A percentile compares a stretch with the other conserved stretches of the same genome.
Conservation (phyloP, 1,139 yeast genomes). For the Yamadazyma trypodendri region DNA sequence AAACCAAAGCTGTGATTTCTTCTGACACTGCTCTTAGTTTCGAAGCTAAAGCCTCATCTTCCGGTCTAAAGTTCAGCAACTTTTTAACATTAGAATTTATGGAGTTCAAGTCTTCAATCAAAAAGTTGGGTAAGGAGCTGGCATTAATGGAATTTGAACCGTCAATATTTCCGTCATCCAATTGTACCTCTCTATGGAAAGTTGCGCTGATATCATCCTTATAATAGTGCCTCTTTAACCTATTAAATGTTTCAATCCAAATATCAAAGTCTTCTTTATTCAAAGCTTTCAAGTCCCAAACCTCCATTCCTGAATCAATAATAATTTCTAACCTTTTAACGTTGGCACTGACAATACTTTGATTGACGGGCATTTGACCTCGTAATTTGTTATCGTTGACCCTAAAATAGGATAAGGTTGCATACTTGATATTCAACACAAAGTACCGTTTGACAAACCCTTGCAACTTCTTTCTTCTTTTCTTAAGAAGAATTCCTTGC, state of each 20-base stretch:
- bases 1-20: slow-evolving; percentile 21
- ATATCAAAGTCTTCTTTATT: slow-evolving; percentile 64
- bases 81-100: slow-evolving; percentile 24
- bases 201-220: slow-evolving; percentile 11
- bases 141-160: slow-evolving; percentile 1
- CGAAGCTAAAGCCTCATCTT: slow-evolving; percentile 4
- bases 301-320: slow-evolving; percentile 93
- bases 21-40: slow-evolving; percentile 15
- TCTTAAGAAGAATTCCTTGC: slow-evolving; percentile 74
- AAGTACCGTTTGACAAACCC: slow-evolving; percentile 87
- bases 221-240: slow-evolving; percentile 30
- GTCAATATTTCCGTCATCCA: slow-evolving; percentile 9
- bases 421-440: slow-evolving; percentile 75
- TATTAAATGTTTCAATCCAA: slow-evolving; percentile 80
- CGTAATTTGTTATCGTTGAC: slow-evolving; percentile 69
- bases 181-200: slow-evolving; percentile 14
- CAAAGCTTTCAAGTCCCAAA: slow-evolving; percentile 82
- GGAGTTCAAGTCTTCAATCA: slow-evolving; percentile 16
- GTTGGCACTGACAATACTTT: slow-evolving; percentile 80
- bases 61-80: slow-evolving; percentile 11
- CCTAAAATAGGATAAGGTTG: slow-evolving; percentile 78
- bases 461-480: slow-evolving; percentile 72
- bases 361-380: slow-evolving; percentile 87
- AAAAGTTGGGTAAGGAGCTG: slow-evolving; percentile 5
- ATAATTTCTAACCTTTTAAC: slow-evolving; percentile 66